phyloP scores from a whole-genome alignment of 768 basidiomycete species.

The Gloeophyllum trabeum region DNA sequence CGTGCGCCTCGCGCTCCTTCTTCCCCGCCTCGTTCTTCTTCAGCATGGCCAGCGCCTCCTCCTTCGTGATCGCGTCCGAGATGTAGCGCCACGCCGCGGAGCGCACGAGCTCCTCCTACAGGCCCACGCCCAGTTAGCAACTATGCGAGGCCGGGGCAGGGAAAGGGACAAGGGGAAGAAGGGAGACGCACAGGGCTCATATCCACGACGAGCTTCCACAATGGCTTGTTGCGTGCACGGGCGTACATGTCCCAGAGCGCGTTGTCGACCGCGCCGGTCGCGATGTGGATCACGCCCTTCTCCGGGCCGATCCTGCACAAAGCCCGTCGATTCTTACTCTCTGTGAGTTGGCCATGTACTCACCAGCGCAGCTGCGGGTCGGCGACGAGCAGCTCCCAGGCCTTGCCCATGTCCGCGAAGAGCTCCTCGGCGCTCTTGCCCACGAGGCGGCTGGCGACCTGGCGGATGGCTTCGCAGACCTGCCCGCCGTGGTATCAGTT shows the following conservation, averaged over 20 bases:
- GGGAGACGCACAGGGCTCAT: constrained; percentile 55
- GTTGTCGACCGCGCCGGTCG: constrained; percentile 81
- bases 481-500: constrained; percentile 13
- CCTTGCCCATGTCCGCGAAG: constrained; percentile 84
- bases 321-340: background rate
- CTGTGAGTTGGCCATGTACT: background rate
- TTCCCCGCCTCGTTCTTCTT: constrained; percentile 69
- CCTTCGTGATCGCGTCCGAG: constrained; percentile 84
- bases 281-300: constrained; percentile 91
- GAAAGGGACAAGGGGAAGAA: background rate
- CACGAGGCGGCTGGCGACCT: constrained; percentile 71
- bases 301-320: constrained; percentile 75
- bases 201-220: constrained; percentile 91
- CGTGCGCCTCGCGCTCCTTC: constrained; percentile 65
- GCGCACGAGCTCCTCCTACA: constrained; percentile 66
- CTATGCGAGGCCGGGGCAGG: background rate
- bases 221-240: constrained; percentile 65
- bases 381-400: constrained; percentile 79
- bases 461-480: constrained; percentile 76
- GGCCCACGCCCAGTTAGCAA: background rate
- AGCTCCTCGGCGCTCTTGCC: constrained; percentile 75
- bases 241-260: constrained; percentile 94
- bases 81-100: constrained; percentile 83
- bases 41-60: constrained; percentile 79
- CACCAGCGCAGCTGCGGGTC: constrained; percentile 91